phyloP scores from a whole-genome alignment of 169 alveolate species.

The Babesia microti region DNA sequence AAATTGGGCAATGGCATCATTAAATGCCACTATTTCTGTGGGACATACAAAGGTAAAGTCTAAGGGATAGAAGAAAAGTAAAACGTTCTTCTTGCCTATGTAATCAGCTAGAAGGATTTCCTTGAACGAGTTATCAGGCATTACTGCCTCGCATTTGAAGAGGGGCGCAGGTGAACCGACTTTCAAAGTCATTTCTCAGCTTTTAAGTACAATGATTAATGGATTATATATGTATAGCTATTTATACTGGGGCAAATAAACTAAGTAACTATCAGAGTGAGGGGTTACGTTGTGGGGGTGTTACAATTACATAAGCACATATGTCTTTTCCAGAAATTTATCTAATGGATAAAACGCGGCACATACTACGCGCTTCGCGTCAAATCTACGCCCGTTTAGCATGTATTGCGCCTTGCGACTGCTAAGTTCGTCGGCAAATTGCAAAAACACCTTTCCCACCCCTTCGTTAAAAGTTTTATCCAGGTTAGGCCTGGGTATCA shows the following conservation, averaged over 20 bases:
- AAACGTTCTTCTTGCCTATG: slow-evolving; percentile 88
- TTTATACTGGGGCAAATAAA: background rate
- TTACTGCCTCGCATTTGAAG: slow-evolving; percentile 87
- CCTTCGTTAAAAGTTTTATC: slow-evolving; percentile 66
- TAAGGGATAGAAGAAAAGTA: slow-evolving; percentile 96
- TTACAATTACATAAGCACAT: slow-evolving; percentile 54
- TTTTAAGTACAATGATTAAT: background rate
- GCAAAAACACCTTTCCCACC: slow-evolving; percentile 70
- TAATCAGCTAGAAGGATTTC: slow-evolving; percentile 78
- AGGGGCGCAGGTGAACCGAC: slow-evolving; percentile 88
- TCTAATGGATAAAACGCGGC: slow-evolving; percentile 79
- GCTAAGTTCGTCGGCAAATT: slow-evolving; percentile 59
- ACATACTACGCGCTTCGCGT: slow-evolving; percentile 70
- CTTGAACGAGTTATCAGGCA: slow-evolving; percentile 84
- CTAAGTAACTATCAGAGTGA: background rate
- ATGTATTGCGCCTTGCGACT: slow-evolving; percentile 74
- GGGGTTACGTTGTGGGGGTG: background rate
- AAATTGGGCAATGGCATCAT: slow-evolving; percentile 82
- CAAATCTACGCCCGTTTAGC: slow-evolving; percentile 75
- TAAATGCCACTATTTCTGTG: slow-evolving; percentile 93
- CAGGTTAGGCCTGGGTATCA: slow-evolving; percentile 65
- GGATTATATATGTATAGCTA: background rate
- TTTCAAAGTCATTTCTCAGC: slow-evolving; percentile 23
- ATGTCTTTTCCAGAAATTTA: slow-evolving; percentile 55
- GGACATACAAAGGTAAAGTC: slow-evolving; percentile 99